A percentile compares a stretch with the other conserved stretches of the same genome.
Evolutionary conservation across 1,284 basidiomycete genomes (phyloP).

Genomic region (Ustilago shanxiensis): DNA sequence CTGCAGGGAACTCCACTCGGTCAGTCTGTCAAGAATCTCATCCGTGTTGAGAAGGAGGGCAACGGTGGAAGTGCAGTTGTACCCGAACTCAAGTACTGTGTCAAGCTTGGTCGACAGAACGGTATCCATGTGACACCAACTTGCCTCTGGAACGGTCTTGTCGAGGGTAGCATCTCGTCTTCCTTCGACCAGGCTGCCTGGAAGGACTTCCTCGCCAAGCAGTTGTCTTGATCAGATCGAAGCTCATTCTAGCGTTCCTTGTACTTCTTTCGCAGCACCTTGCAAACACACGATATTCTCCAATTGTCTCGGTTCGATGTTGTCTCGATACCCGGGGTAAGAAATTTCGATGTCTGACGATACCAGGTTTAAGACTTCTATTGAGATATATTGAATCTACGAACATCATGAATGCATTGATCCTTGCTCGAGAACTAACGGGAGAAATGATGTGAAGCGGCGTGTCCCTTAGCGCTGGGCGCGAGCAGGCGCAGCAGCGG

Average conservation of each 20-base stretch:
- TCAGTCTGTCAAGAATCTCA: slow-evolving; percentile 75
- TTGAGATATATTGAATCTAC: no score
- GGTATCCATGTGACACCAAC: slow-evolving; percentile 92
- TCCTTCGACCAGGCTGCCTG: slow-evolving; percentile 87
- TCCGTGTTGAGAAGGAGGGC: slow-evolving; percentile 76
- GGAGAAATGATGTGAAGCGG: background rate
- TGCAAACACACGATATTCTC: background rate
- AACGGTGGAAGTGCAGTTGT: slow-evolving; percentile 84
- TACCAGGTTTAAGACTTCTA: no score
- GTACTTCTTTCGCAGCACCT: background rate
- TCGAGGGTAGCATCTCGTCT: slow-evolving; percentile 83
- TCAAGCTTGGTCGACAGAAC: slow-evolving; percentile 89
- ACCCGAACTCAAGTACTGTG: slow-evolving; percentile 85
- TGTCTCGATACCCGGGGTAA: background rate
- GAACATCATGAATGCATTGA: background rate
- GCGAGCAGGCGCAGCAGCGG: slow-evolving; percentile 36
- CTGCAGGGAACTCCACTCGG: slow-evolving; percentile 68
- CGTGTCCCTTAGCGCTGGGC: slow-evolving; percentile 11
- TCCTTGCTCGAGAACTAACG: background rate
- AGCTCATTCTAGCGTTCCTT: background rate
- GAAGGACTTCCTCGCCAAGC: slow-evolving; percentile 82
- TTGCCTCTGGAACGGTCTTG: slow-evolving; percentile 76
- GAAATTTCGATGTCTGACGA: background rate
- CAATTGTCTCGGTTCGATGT: background rate
- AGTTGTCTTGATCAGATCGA: slow-evolving; percentile 71